A percentile compares a stretch with the other conserved stretches of the same genome.
Conservation (phyloP, 371 early-diverging fungal species). For the Batrachochytrium dendrobatidis region DNA sequence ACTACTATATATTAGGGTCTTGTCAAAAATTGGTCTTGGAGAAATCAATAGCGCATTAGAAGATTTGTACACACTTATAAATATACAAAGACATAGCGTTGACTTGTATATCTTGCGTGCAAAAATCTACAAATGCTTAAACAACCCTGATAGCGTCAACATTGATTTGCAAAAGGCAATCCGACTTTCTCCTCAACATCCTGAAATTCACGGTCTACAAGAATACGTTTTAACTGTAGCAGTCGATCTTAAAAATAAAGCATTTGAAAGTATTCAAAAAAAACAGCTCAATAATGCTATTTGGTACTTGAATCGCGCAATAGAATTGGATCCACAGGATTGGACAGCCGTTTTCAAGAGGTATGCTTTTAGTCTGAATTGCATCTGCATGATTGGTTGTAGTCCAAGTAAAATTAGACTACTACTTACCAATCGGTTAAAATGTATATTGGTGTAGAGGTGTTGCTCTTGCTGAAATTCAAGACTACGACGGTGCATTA, state of each 20-base stretch:
- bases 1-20: conserved; percentile 19
- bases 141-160: conserved; percentile 22
- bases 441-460: conserved; percentile 19
- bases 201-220: conserved; percentile 24
- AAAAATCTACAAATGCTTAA: conserved; percentile 24
- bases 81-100: conserved; percentile 10
- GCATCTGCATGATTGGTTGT: background rate
- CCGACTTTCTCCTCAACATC: conserved; percentile 20
- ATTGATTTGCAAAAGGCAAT: conserved; percentile 21
- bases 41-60: conserved; percentile 23
- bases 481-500: conserved; percentile 32
- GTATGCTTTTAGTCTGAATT: conserved; percentile 14
- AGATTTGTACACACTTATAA: conserved; percentile 25
- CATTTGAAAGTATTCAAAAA: conserved; percentile 27
- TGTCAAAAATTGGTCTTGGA: conserved; percentile 23
- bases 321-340: conserved; percentile 36
- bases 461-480: conserved; percentile 26
- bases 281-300: conserved; percentile 24
- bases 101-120: conserved; percentile 31
- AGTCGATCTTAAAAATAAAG: conserved; percentile 33
- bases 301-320: conserved; percentile 31
- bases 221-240: conserved; percentile 26
- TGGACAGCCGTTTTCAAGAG: conserved; percentile 24
- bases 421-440: background rate
- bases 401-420: no score